phyloP scores from a whole-genome alignment of 202 grass and related monocot genomes.

The Miscanthus sacchariflorus region DNA sequence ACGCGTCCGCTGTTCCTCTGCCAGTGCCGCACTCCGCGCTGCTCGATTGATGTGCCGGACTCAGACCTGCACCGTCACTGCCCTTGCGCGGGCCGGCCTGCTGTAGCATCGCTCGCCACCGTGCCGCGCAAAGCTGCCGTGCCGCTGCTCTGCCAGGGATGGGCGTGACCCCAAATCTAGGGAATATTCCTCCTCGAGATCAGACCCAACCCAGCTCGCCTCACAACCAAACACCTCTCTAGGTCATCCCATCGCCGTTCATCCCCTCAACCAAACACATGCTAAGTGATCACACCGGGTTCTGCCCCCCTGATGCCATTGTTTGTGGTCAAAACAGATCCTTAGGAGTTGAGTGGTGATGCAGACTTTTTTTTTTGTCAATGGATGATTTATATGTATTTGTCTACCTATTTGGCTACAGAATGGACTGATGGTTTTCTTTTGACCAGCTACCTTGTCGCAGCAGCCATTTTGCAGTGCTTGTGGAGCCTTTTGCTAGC shows the following conservation, averaged over 20 bases:
- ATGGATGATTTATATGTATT: conserved; percentile 16
- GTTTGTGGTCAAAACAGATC: neutral
- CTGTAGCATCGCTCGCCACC: no score
- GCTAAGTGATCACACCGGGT: neutral
- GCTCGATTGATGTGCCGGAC: no score
- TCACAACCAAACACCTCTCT: neutral
- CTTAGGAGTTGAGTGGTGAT: neutral
- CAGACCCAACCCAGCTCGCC: neutral
- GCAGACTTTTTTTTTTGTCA: neutral
- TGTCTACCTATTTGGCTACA: neutral
- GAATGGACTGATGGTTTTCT: conserved; percentile 36
- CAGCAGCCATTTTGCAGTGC: conserved; percentile 80
- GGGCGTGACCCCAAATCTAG: neutral
- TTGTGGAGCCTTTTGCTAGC: conserved; percentile 92
- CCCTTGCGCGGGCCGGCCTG: no score
- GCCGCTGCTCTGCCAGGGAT: neutral
- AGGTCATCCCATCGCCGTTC: neutral
- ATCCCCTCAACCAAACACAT: neutral
- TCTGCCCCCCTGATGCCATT: neutral
- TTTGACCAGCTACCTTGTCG: conserved; percentile 84
- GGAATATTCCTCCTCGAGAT: neutral
- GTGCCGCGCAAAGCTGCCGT: no score
- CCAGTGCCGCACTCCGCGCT: no score
- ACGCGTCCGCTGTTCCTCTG: no score
- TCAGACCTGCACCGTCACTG: no score